Percentiles rank a stretch among this genome's conserved stretches.
Conservation (phyloP, 768 basidiomycete species). For the Tulasnella sp. region DNA sequence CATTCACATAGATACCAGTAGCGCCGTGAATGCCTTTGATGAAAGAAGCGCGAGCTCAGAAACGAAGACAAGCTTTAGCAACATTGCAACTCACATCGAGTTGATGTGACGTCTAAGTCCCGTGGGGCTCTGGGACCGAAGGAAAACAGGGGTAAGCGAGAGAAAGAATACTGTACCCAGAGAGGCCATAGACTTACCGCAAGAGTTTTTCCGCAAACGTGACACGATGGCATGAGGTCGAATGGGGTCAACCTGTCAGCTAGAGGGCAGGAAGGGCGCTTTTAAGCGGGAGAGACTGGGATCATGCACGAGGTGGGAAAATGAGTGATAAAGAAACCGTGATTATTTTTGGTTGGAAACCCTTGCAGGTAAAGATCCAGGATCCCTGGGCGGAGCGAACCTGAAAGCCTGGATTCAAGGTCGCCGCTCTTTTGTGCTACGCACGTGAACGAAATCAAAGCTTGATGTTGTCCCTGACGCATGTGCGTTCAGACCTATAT, state of each 20-base stretch:
- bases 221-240: not conserved
- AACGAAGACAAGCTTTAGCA: not conserved
- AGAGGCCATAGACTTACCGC: not conserved
- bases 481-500: no score
- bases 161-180: not conserved
- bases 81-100: not conserved
- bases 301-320: not conserved
- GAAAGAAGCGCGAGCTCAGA: not conserved
- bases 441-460: no score
- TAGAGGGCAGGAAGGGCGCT: not conserved
- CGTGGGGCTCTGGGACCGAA: not conserved
- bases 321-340: not conserved
- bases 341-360: no score
- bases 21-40: not conserved
- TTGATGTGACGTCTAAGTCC: not conserved
- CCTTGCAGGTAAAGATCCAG: no score
- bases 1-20: not conserved
- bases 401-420: no score
- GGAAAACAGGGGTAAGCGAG: not conserved
- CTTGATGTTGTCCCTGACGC: no score
- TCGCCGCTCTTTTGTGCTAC: no score
- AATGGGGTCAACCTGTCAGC: not conserved
- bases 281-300: not conserved
- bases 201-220: not conserved
- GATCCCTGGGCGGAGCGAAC: no score